Evolutionary conservation across 1,139 yeast genomes (phyloP).

Genomic region (Zygotorulaspora mrakii): DNA sequence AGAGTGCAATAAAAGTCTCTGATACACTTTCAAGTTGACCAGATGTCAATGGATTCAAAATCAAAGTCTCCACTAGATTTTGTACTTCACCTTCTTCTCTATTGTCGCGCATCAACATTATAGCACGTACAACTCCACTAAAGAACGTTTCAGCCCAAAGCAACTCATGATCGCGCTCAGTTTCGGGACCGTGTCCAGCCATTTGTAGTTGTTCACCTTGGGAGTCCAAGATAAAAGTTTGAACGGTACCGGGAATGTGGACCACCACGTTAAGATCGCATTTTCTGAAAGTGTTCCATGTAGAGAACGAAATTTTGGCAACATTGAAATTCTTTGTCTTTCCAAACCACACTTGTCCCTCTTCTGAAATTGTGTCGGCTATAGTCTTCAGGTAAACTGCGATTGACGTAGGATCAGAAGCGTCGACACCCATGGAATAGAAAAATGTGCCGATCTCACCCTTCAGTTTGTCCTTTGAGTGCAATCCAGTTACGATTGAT

Average conservation of each 20-base stretch:
- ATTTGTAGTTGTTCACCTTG: slow-evolving; percentile 44
- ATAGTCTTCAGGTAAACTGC: slow-evolving; percentile 78
- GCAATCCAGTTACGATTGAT: slow-evolving; percentile 24
- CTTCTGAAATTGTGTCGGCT: slow-evolving; percentile 57
- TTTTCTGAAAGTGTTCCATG: slow-evolving; percentile 71
- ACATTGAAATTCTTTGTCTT: slow-evolving; percentile 74
- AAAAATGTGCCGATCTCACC: slow-evolving; percentile 41
- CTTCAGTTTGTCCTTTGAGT: slow-evolving; percentile 34
- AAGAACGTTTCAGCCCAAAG: slow-evolving; percentile 84
- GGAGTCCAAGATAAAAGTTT: slow-evolving; percentile 61
- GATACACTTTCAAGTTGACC: slow-evolving; percentile 42
- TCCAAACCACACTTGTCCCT: slow-evolving; percentile 69
- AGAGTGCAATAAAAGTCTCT: slow-evolving; percentile 45
- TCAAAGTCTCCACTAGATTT: slow-evolving; percentile 56
- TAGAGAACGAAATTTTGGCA: slow-evolving; percentile 63
- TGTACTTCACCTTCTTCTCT: slow-evolving; percentile 67
- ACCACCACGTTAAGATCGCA: slow-evolving; percentile 76
- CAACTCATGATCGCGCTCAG: slow-evolving; percentile 38
- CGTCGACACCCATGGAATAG: slow-evolving; percentile 56
- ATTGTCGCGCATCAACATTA: slow-evolving; percentile 67
- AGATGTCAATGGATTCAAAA: slow-evolving; percentile 60
- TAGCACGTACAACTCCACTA: slow-evolving; percentile 68
- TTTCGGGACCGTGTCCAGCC: slow-evolving; percentile 11
- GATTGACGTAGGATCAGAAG: slow-evolving; percentile 61
- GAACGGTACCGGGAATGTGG: slow-evolving; percentile 74